Conservation (phyloP, 768 basidiomycete genomes). For the Candolleomyces eurysporus region DNA sequence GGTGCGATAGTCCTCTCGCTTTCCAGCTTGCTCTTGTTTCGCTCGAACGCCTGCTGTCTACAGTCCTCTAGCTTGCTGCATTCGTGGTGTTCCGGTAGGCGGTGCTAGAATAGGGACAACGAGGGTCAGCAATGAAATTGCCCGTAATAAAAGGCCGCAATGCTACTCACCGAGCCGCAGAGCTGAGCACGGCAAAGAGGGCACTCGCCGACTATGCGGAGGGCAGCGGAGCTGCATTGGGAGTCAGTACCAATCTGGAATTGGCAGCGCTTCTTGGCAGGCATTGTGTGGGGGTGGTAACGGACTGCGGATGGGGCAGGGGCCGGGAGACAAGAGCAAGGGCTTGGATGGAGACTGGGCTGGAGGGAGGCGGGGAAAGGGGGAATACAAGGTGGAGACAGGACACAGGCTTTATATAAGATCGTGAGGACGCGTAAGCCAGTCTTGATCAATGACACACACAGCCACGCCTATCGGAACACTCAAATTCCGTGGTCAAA, state of each 20-base stretch:
- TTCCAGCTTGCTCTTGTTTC: slow-evolving; percentile 86
- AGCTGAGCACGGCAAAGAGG: slow-evolving; percentile 77
- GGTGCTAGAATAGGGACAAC: slow-evolving; percentile 55
- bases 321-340: slow-evolving; percentile 6
- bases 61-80: slow-evolving; percentile 84
- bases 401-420: slow-evolving; percentile 15
- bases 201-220: slow-evolving; percentile 85
- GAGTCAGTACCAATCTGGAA: slow-evolving; percentile 46
- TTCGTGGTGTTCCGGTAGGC: slow-evolving; percentile 84
- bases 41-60: slow-evolving; percentile 82
- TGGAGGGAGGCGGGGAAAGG: not conserved
- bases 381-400: slow-evolving; percentile 5
- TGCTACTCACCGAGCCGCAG: slow-evolving; percentile 65
- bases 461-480: slow-evolving; percentile 11
- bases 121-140: slow-evolving; percentile 10
- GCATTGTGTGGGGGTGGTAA: slow-evolving; percentile 43
- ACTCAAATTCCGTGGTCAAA: not conserved
- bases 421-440: slow-evolving; percentile 34
- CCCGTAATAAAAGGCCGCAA: slow-evolving; percentile 1
- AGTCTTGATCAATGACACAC: slow-evolving; percentile 5
- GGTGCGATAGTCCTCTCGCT: slow-evolving; percentile 82
- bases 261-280: slow-evolving; percentile 87
- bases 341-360: not conserved
- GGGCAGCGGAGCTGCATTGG: slow-evolving; percentile 74
- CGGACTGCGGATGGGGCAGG: slow-evolving; percentile 7